phyloP scores from a whole-genome alignment of 495 filamentous ascomycete genomes.

The Bacidia gigantensis region DNA sequence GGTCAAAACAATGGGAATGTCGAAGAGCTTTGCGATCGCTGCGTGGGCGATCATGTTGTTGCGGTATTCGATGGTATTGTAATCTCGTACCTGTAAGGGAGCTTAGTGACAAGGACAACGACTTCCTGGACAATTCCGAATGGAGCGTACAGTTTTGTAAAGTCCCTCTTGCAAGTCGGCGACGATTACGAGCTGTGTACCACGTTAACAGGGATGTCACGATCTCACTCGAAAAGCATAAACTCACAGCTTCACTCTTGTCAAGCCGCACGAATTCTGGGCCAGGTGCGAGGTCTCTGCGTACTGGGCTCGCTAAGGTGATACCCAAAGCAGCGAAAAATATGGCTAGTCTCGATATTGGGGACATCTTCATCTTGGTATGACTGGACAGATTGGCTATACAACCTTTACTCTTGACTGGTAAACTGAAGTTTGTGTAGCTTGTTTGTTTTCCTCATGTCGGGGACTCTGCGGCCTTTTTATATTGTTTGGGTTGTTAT shows the following conservation, averaged over 20 bases:
- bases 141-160: slow-evolving; percentile 29
- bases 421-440: neutral
- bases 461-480: no score
- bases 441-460: no score
- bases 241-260: slow-evolving; percentile 41
- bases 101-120: neutral
- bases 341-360: neutral
- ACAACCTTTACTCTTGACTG: neutral
- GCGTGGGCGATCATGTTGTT: slow-evolving; percentile 59
- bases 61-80: slow-evolving; percentile 43
- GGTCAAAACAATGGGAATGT: slow-evolving; percentile 56
- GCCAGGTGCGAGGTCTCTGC: slow-evolving; percentile 1
- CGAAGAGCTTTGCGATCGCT: slow-evolving; percentile 49
- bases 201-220: neutral
- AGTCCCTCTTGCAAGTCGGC: slow-evolving; percentile 65
- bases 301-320: neutral
- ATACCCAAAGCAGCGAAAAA: neutral
- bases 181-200: slow-evolving; percentile 42
- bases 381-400: neutral
- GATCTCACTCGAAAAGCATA: neutral
- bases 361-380: neutral
- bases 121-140: neutral
- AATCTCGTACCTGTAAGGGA: slow-evolving; percentile 42
- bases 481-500: no score
- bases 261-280: slow-evolving; percentile 25